These are phyloP conservation scores for Hyparrhenia diplandra DNA, from an alignment of 176 grass and related monocot genomes.

Conservation along the genomic window DNA sequence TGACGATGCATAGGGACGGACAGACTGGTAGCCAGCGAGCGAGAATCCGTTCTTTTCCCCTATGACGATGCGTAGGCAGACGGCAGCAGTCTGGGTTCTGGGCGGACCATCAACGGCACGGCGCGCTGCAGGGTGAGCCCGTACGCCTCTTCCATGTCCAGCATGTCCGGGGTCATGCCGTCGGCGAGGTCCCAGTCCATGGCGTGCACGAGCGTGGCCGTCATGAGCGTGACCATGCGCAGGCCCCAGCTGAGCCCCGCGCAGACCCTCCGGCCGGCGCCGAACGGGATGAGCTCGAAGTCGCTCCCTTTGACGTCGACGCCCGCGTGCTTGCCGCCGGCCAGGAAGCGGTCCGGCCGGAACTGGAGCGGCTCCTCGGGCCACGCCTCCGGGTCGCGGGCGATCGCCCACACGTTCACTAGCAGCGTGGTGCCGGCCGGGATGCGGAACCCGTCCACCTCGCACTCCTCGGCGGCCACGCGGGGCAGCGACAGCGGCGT, in stretches of 20 bases:
- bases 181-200: not conserved
- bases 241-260: slow-evolving; percentile 27
- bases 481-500: slow-evolving; percentile 16
- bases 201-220: not conserved
- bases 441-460: not conserved
- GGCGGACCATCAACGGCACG: not conserved
- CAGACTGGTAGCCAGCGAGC: not conserved
- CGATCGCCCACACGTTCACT: slow-evolving; percentile 16
- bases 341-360: not conserved
- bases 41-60: not conserved
- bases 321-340: not conserved
- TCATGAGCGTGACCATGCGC: slow-evolving; percentile 5
- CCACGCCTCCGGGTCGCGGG: not conserved
- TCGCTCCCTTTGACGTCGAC: not conserved
- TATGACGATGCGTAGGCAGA: not conserved
- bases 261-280: slow-evolving; percentile 71
- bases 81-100: not conserved
- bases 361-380: not conserved
- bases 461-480: slow-evolving; percentile 1
- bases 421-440: not conserved
- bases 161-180: not conserved
- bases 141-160: slow-evolving; percentile 1
- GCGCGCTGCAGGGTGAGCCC: slow-evolving; percentile 5
- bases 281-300: slow-evolving; percentile 89
- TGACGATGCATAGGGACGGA: too few relatives aligned